phyloP scores from a whole-genome alignment of 768 basidiomycete species.

The Amanita brunnescens region DNA sequence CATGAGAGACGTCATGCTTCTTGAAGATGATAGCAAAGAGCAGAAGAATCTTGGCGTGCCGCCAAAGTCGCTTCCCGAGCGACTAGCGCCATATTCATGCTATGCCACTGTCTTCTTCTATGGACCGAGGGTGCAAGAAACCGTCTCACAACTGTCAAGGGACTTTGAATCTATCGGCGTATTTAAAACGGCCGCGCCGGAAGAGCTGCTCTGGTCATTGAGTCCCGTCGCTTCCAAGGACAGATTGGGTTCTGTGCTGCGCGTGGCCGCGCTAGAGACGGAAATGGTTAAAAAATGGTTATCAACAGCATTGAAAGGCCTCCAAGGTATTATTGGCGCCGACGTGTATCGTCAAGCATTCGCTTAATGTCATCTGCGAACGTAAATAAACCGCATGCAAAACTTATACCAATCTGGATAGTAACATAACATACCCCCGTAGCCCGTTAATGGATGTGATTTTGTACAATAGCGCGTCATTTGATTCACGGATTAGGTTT shows the following conservation, averaged over 20 bases:
- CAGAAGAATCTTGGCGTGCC: constrained; percentile 18
- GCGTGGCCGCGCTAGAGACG: constrained; percentile 69
- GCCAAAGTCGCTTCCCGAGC: constrained; percentile 43
- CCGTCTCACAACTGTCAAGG: constrained; percentile 39
- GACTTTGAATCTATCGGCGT: constrained; percentile 51
- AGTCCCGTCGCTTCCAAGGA: constrained; percentile 42
- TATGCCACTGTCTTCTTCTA: constrained; percentile 82
- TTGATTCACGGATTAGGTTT: no score
- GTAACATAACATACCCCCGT: no score
- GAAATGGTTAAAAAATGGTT: constrained; percentile 72
- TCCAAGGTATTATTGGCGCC: constrained; percentile 48
- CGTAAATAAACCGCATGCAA: neutral
- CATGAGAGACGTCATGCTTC: constrained; percentile 69
- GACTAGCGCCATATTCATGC: constrained; percentile 76
- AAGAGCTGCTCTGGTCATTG: constrained; percentile 75
- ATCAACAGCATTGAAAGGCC: constrained; percentile 36
- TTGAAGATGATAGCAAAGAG: constrained; percentile 40
- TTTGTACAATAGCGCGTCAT: no score
- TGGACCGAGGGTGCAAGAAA: constrained; percentile 49
- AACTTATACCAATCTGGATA: no score
- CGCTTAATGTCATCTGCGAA: constrained; percentile 2
- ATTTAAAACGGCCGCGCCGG: constrained; percentile 50
- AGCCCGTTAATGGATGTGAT: no score
- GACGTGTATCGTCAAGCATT: constrained; percentile 64
- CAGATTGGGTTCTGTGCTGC: constrained; percentile 44